phyloP scores from a whole-genome alignment of 2,329 filamentous ascomycete genomes.

The Aspergillus sp. region DNA sequence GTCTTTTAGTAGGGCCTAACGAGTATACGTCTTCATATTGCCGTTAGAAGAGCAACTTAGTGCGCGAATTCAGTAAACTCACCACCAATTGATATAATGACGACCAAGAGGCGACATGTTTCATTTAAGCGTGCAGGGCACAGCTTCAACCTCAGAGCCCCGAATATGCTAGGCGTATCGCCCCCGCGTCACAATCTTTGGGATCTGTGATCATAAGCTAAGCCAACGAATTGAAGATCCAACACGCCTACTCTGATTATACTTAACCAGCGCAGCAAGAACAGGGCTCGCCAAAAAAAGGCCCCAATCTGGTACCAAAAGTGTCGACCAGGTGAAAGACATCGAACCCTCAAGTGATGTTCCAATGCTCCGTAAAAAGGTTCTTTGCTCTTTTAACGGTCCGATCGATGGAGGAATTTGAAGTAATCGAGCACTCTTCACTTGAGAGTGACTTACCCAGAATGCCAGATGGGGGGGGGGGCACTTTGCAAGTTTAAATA shows the following conservation, averaged over 20 bases:
- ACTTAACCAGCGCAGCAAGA: slow-evolving; percentile 4
- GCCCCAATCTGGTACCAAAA: slow-evolving; percentile 4
- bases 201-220: slow-evolving; percentile 4
- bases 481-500: neutral
- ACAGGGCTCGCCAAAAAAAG: slow-evolving; percentile 5
- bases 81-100: slow-evolving; percentile 4
- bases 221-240: slow-evolving; percentile 6
- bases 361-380: neutral
- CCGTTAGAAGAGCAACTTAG: slow-evolving; percentile 1
- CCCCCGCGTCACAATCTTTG: neutral
- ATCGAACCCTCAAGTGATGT: slow-evolving; percentile 1
- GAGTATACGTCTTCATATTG: slow-evolving; percentile 7
- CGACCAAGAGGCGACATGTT: slow-evolving; percentile 1
- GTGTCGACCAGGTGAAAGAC: slow-evolving; percentile 5
- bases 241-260: slow-evolving; percentile 1
- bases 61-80: slow-evolving; percentile 2
- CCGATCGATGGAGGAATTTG: neutral
- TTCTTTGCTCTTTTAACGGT: neutral
- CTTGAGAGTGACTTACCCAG: slow-evolving; percentile 7
- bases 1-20: slow-evolving; percentile 2
- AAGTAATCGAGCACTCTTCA: slow-evolving; percentile 7
- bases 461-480: slow-evolving; percentile 2
- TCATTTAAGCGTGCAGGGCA: slow-evolving; percentile 9
- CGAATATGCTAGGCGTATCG: neutral
- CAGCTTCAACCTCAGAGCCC: slow-evolving; percentile 5